Base-by-base conservation (phyloP, 192 early-diverging fungal species). In the Haplosporangium gracile region DNA sequence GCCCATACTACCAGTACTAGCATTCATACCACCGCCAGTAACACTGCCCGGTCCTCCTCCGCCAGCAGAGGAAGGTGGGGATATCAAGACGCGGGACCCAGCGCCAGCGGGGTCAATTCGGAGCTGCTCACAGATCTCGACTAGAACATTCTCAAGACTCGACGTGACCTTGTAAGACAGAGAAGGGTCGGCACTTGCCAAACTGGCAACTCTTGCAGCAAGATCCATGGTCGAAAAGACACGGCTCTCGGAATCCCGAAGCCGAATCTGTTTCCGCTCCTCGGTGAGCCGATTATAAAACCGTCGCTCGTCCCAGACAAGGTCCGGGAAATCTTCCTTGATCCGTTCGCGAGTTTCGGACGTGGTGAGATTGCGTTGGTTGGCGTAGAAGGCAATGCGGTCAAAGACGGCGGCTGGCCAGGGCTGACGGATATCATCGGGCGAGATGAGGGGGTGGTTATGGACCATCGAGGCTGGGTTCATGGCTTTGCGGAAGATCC, bases 401-500 rank as follows among this genome's bases (percentile, higher is more conserved):
- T 91, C 90, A 78, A 90, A 86, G 39, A 92, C 91, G 29, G 76
- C 76, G 13, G 83, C 63, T 8, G 92, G 92, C 92, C 92, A 93
- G 13, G 89, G 88, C 74, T 86, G 88, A 10, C 88, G 86, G 63
- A 93, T 91, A 43, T 91, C 88, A 47, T 91, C 90, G 16, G 91
- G 91, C 9, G 88, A 83, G 36, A 89, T 88, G 38, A 93, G 72
- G 10, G 90, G 87, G 69, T 93, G 92, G 79, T 93, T 93, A 43
- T 93, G 92, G 76, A 87, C 85, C 81, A 85, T 89, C 22, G 90
- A 89, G 36, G 89, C 87, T 43, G 92, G 87, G 78, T 92, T 93
- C 75, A 89, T 85, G 34, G 92, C 91, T 85, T 93, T 92, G 39
- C 91, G 80, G 72, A 93, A 93, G 70, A 91, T 88, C 92, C 92